Evolutionary conservation across 176 grass and related monocot species (phyloP), one percentile per base, ranked within the genome.

Genomic region (Phoenix dactylifera): DNA sequence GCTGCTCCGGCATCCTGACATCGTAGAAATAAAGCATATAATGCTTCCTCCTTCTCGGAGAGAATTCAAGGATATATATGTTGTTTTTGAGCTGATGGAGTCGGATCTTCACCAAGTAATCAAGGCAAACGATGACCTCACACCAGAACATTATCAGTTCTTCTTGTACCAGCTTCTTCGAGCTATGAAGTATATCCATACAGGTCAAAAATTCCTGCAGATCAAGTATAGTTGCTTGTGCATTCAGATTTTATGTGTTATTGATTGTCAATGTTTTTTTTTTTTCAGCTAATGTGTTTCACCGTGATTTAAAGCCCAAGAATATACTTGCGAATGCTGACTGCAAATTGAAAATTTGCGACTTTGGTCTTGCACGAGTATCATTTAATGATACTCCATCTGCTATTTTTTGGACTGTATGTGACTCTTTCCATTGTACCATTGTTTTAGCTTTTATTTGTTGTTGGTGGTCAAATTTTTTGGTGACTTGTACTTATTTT

Each of bases 71-170:
- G 65, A 68, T 22, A 55, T 68, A 32, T 68, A 68, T 68, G 65
- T 68, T 39, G 52, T 68, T 22, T 68, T 68, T 44, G 65, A 68
- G 18, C 16, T 68, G n/a, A 68, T 68, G 65, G 65, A 68, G 5
- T 68, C 65, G 7, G 65, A 68, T 18, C 65, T 68, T 55, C 65
- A 68, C 65, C 65, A 68, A 55, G 65, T 68, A 7, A 68, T 68
- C 30, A 68, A 68, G 26, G 65, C 65, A n/a, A 68, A 68, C 28
- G 65, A 68, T 68, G 65, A 68, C 55, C 65, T 68, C 16, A 68
- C 65, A 20, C 65, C 65, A 55, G 65, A 68, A 68, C 65, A 68
- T 39, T 68, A 55, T 68, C 65, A 68, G 65, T 68, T 68, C 26
- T 68, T 68, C 52, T 68, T 68, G 24, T 68, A 68, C 65, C 65